Base-by-base conservation (phyloP, 768 basidiomycete species). In the Hygrophorus pudorinus region DNA sequence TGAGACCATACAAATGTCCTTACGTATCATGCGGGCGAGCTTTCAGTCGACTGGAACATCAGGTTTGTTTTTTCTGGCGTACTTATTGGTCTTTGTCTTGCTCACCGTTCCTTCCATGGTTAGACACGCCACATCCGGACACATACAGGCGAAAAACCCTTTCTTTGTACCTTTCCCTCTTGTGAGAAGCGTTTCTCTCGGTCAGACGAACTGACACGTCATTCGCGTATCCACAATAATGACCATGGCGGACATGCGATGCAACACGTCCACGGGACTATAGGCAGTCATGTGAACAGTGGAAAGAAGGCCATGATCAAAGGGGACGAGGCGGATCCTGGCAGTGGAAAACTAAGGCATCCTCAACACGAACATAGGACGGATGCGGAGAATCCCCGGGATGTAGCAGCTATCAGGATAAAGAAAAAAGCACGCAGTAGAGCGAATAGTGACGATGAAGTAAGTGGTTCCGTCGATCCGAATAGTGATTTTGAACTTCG, bases 171-270 rank as follows among this genome's bases (percentile, higher is more conserved):
- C 1, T 88, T 82, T 60, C 80, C 88, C 3, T 78, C 81, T n/a
- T 99, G 94, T 74, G 93, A 96, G 64, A 99, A 98, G 63, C 85
- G 92, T 4, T 99, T 99, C 64, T 92, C 89, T 13, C 82, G 94
- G 47, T 91, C 89, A n/a, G 94, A 99, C 70, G 94, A 99, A 65
- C 78, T 99, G 51, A 99, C 94, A 21, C 77, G 94, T 46, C 94
- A 99, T 58, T 85, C 87, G 0, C 78, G 94, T 38, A 99, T 98
- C 53, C 94, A 99, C 64, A 79, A 78, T 58, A 77, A 74, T 51
- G 73, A 80, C 54, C 69, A 73, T 47, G 30, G 34, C 7, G 24
- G 24, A 24, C 3, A 42, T 43, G 35, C 39, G 1, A 32, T 46
- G 17, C 18, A 34, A 16, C 46, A 53, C 39, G 47, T 48, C 14